A percentile compares a stretch with the other conserved stretches of the same genome.
phyloP scores from a whole-genome alignment of 495 filamentous ascomycete genomes.

The Parmelia sp. region DNA sequence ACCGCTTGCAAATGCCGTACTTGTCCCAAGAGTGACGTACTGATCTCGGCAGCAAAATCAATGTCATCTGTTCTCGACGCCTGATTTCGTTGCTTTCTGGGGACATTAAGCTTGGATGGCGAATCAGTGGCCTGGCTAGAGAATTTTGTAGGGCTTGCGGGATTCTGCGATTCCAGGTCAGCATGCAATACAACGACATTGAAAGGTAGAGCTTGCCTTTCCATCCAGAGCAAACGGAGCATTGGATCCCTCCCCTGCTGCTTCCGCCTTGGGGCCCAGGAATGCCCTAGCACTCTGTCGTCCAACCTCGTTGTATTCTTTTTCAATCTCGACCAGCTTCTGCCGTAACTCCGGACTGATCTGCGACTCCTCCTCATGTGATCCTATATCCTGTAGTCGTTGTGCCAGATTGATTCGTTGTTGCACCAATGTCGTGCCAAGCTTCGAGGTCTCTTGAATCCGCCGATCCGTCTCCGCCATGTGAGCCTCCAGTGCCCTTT shows the following conservation, averaged over 20 bases:
- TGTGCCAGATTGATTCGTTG: conserved; percentile 78
- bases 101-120: conserved; percentile 82
- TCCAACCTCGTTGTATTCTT: conserved; percentile 91
- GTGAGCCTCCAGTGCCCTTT: conserved; percentile 83
- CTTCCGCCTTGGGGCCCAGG: conserved; percentile 69
- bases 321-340: conserved; percentile 80
- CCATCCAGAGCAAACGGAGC: conserved; percentile 57
- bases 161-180: conserved; percentile 44
- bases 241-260: conserved; percentile 51
- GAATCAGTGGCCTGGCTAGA: conserved; percentile 79
- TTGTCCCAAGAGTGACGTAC: conserved; percentile 80
- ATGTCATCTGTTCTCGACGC: conserved; percentile 82
- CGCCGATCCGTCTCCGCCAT: conserved; percentile 83
- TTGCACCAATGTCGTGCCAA: conserved; percentile 77
- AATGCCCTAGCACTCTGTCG: conserved; percentile 84
- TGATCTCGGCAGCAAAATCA: conserved; percentile 93
- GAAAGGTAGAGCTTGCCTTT: conserved; percentile 22
- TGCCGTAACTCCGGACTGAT: conserved; percentile 77
- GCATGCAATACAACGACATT: not conserved
- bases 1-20: conserved; percentile 80
- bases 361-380: conserved; percentile 69
- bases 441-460: conserved; percentile 80
- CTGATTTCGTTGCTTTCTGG: conserved; percentile 86
- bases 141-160: conserved; percentile 70
- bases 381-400: conserved; percentile 75